A percentile compares a stretch with the other conserved stretches of the same genome.
These are phyloP conservation scores for Chaetomiaceae sp. DNA, from an alignment of 2,329 filamentous ascomycete genomes.

Conservation along the genomic window DNA sequence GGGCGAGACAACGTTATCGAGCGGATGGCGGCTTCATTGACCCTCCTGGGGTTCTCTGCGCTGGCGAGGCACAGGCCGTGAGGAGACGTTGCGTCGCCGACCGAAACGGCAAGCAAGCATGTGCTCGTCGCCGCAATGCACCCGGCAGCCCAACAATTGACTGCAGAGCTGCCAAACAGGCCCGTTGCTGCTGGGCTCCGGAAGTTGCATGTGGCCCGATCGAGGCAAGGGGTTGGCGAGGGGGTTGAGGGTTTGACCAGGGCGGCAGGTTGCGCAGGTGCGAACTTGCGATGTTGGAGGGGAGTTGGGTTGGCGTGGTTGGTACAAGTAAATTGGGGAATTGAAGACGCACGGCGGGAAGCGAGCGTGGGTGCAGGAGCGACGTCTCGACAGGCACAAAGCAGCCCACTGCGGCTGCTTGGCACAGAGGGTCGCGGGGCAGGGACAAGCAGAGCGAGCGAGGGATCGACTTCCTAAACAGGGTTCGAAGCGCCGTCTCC, in stretches of 20 bases:
- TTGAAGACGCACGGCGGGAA: background rate
- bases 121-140: slow-evolving; percentile 15
- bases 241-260: slow-evolving; percentile 7
- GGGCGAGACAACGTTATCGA: slow-evolving; percentile 4
- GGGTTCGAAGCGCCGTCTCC: slow-evolving; percentile 11
- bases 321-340: background rate
- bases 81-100: slow-evolving; percentile 4
- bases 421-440: too few relatives aligned
- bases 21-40: slow-evolving; percentile 18
- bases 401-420: slow-evolving; percentile 1
- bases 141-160: slow-evolving; percentile 19
- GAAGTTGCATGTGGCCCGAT: slow-evolving; percentile 16
- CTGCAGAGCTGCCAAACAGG: slow-evolving; percentile 17
- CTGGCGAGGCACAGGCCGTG: background rate
- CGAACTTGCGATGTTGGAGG: too few relatives aligned
- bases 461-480: slow-evolving; percentile 20
- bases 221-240: background rate
- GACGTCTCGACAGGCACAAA: background rate
- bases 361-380: background rate
- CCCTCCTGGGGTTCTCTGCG: slow-evolving; percentile 3
- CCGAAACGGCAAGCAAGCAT: slow-evolving; percentile 21
- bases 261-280: background rate
- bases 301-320: too few relatives aligned
- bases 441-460: slow-evolving; percentile 7
- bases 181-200: slow-evolving; percentile 12